Evolutionary conservation across 2,329 filamentous ascomycete species (phyloP), one percentile per base, ranked within the genome.

Genomic region (Exophiala alcalophila): DNA sequence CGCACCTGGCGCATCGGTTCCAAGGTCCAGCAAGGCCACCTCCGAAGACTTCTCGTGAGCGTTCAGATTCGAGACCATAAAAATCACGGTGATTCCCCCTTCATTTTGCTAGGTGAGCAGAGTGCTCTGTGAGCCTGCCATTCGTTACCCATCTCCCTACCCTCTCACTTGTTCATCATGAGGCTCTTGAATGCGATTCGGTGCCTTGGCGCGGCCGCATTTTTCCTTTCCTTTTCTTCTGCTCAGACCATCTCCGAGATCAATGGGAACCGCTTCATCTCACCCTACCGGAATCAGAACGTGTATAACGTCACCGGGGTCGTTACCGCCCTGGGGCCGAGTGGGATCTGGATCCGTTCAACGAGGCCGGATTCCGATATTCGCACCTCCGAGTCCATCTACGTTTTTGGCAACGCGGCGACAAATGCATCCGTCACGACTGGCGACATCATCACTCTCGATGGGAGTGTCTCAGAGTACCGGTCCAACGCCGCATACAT

Each of bases 271-370:
- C 71, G 63, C 15, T 86, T 77, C 62, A 61, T 84, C 33, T 86
- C 83, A 11, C 73, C 80, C 0, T 76, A 77, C 59, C 68, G 68
- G 6, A 75, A 74, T 34, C 64, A 79, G 58, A 65, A 63, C 5
- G 76, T 85, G 36, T 72, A 70, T 15, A 74, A 75, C 43, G 70
- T 86, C 42, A 72, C 73, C 23, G 83, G 83, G 25, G 64, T 85
- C 8, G 72, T 86, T 11, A 82, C 80, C 12, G 83, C 81, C 23
- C 80, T 79, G 57, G 71, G 74, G 0, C 70, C 74, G 10, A 70
- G 68, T 46, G 83, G 83, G 9, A 70, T 86, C 58, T 86, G 74
- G 69, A 66, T 86, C 12, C 76, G 78, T 29, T 83, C 81, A 1
- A 74, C 73, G 0, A 67, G 65, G 23, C 73, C 77, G 1, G 76